phyloP scores from a whole-genome alignment of 116 monocot genomes.

The Zostera marina region DNA sequence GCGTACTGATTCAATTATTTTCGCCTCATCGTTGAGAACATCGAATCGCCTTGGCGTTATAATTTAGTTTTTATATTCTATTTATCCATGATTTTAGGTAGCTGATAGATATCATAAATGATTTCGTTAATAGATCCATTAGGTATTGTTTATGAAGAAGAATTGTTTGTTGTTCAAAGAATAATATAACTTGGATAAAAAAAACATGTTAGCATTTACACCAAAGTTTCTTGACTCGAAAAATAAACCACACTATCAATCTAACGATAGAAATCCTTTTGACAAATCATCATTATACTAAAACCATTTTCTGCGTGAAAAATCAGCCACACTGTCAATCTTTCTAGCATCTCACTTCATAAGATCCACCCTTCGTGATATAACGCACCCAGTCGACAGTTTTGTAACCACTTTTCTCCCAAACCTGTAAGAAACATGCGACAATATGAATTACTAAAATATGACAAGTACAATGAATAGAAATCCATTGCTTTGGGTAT shows the following conservation, averaged over 20 bases:
- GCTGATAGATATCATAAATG: too few relatives aligned
- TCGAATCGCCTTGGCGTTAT: too few relatives aligned
- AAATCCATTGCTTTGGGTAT: background rate
- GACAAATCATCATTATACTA: background rate
- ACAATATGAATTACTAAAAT: background rate
- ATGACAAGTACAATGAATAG: background rate
- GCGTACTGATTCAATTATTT: too few relatives aligned
- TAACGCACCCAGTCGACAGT: conserved; percentile 99
- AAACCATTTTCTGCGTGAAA: background rate
- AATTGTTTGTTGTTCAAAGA: conserved; percentile 1
- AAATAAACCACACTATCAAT: background rate
- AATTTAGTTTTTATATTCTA: too few relatives aligned
- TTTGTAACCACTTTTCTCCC: conserved; percentile 95
- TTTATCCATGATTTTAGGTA: too few relatives aligned
- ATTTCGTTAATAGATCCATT: too few relatives aligned
- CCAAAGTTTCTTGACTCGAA: background rate
- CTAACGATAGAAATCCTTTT: background rate
- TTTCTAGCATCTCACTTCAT: conserved; percentile 75
- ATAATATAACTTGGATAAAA: background rate
- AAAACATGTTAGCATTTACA: background rate
- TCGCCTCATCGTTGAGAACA: too few relatives aligned
- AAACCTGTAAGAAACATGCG: conserved; percentile 32
- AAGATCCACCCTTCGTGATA: conserved; percentile 89
- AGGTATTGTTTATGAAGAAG: too few relatives aligned
- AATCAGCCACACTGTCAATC: background rate